Conservation (phyloP, 2,329 filamentous ascomycete species). For the Paraconiothyrium sp. region DNA sequence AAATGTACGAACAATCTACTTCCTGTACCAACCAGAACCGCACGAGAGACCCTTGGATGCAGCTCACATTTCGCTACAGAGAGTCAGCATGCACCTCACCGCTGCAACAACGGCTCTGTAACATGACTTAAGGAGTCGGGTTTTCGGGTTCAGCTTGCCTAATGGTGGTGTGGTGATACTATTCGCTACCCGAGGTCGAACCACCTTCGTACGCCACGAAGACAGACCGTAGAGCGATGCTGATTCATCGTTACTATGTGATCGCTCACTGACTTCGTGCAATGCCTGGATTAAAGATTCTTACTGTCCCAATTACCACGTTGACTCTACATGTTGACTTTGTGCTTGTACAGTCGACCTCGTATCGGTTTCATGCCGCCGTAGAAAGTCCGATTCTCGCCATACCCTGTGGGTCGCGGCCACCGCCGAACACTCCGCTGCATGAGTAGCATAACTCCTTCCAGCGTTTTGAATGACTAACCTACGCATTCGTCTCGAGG, state of each 20-base stretch:
- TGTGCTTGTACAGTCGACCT: not conserved
- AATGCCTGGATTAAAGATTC: not conserved
- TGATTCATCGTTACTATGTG: not conserved
- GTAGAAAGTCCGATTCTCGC: not conserved
- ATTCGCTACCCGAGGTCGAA: not conserved
- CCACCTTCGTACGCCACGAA: not conserved
- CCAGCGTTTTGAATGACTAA: not conserved
- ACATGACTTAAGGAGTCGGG: slow-evolving; percentile 5
- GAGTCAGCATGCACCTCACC: not conserved
- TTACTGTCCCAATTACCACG: not conserved
- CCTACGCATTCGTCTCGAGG: not conserved
- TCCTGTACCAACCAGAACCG: slow-evolving; percentile 11
- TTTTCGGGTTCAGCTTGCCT: slow-evolving; percentile 2
- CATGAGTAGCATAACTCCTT: not conserved
- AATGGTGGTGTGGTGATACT: not conserved
- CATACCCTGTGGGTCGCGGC: not conserved
- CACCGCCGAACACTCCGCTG: not conserved
- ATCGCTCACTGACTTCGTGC: not conserved
- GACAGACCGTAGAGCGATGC: not conserved
- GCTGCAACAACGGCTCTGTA: slow-evolving; percentile 3
- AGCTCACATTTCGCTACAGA: not conserved
- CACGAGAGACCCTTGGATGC: not conserved
- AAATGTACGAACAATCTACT: slow-evolving; percentile 12
- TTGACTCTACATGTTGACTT: not conserved
- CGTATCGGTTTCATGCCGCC: not conserved